A percentile compares a stretch with the other conserved stretches of the same genome.
phyloP scores from a whole-genome alignment of 257 asterid species.

The Nicotiana noctiflora region DNA sequence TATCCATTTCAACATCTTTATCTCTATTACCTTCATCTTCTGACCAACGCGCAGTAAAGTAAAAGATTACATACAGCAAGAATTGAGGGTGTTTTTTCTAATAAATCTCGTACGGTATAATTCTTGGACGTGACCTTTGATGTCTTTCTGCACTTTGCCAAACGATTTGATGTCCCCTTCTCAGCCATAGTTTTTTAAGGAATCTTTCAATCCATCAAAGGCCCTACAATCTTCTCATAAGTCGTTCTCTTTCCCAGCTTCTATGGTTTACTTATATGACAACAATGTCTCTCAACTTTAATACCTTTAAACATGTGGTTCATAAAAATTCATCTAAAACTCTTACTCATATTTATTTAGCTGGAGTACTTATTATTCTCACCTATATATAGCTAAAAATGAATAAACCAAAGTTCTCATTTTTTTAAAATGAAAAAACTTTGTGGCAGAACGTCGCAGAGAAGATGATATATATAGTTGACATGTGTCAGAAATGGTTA shows the following conservation, averaged over 20 bases:
- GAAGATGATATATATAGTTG: no score
- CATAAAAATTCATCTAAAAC: not conserved
- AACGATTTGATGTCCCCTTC: slow-evolving; percentile 3
- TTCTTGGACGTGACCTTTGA: not conserved
- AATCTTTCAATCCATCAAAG: not conserved
- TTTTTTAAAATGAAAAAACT: no score
- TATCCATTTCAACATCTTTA: no score
- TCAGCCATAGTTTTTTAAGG: slow-evolving; percentile 1
- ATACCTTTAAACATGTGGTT: not conserved
- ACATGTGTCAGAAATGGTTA: no score
- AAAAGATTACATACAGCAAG: no score
- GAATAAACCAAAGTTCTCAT: no score
- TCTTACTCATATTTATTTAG: not conserved
- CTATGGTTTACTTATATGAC: not conserved
- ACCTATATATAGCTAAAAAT: not conserved
- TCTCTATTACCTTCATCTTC: no score
- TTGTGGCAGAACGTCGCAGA: no score
- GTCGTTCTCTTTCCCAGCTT: not conserved
- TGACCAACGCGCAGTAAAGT: no score
- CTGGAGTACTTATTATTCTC: not conserved
- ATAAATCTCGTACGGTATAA: no score
- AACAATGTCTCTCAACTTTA: not conserved
- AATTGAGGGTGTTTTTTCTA: no score
- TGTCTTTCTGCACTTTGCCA: not conserved
- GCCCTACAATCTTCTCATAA: not conserved